phyloP scores from a whole-genome alignment of 2,329 filamentous ascomycete species.

The Fusarium equiseti region DNA sequence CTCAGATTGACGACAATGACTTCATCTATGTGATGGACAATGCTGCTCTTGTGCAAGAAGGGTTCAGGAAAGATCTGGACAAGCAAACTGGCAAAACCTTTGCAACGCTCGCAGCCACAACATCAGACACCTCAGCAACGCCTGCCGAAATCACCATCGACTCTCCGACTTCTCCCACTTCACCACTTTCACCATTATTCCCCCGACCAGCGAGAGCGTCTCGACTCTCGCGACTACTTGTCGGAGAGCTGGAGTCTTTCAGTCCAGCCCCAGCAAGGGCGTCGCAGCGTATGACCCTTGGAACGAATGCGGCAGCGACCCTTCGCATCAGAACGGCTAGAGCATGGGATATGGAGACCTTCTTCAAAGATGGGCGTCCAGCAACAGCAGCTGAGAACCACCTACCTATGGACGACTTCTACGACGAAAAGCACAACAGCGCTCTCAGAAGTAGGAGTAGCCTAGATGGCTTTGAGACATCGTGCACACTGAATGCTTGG shows the following conservation, averaged over 20 bases:
- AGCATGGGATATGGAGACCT: conserved; percentile 36
- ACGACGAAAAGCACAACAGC: conserved; percentile 32
- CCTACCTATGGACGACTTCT: conserved; percentile 2
- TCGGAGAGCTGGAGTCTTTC: conserved; percentile 37
- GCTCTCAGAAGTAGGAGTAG: conserved; percentile 19
- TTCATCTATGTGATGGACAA: conserved; percentile 84
- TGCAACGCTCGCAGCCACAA: conserved; percentile 53
- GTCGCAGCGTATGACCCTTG: conserved; percentile 40
- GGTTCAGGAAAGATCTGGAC: conserved; percentile 69
- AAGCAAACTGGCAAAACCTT: conserved; percentile 60
- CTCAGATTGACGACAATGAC: conserved; percentile 78
- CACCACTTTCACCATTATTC: conserved; percentile 18
- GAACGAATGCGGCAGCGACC: conserved; percentile 35
- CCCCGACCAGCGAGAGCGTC: conserved; percentile 24
- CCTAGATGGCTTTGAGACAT: conserved; percentile 13
- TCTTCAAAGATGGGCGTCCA: conserved; percentile 6
- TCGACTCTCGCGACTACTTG: conserved; percentile 34
- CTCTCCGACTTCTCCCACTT: conserved; percentile 22
- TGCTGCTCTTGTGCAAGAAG: conserved; percentile 76
- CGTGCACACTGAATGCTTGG: conserved; percentile 1
- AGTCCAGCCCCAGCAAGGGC: conserved; percentile 18
- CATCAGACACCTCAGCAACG: no score
- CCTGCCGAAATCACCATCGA: conserved; percentile 32
- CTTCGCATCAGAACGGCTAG: conserved; percentile 38
- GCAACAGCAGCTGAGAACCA: background rate